These are phyloP conservation scores for Limtongia smithiae DNA, from an alignment of 805 yeast species.

Conservation along the genomic window DNA sequence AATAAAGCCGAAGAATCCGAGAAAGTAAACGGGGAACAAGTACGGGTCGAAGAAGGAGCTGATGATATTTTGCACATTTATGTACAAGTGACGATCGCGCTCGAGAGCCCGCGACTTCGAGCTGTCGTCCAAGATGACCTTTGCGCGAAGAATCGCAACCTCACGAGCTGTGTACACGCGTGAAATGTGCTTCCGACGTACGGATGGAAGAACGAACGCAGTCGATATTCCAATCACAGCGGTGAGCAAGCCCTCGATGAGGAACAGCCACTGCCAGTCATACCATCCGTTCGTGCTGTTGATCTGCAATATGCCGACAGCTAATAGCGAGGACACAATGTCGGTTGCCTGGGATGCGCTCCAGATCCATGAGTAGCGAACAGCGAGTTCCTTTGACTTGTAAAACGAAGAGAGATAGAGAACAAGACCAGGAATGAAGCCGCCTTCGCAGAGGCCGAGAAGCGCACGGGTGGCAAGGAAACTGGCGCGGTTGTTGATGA, in stretches of 20 bases:
- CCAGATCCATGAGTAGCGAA: constrained; percentile 60
- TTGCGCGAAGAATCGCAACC: constrained; percentile 25
- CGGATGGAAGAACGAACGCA: constrained; percentile 48
- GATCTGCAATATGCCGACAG: constrained; percentile 52
- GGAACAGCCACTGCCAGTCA: constrained; percentile 65
- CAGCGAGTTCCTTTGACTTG: constrained; percentile 54
- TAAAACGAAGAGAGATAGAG: constrained; percentile 67
- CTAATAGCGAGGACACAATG: constrained; percentile 48
- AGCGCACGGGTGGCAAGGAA: constrained; percentile 50
- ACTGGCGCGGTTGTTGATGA: constrained; percentile 37
- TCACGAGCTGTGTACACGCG: constrained; percentile 21
- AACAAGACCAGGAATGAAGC: constrained; percentile 62
- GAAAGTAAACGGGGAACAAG: constrained; percentile 20
- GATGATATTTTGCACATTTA: constrained; percentile 11
- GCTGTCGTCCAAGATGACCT: constrained; percentile 21
- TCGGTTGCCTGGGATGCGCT: constrained; percentile 50
- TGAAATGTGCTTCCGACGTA: constrained; percentile 16
- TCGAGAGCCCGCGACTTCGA: constrained; percentile 18
- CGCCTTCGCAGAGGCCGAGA: constrained; percentile 60
- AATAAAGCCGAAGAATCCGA: constrained; percentile 25
- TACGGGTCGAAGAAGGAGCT: constrained; percentile 18
- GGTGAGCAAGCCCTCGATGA: constrained; percentile 59
- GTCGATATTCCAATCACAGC: constrained; percentile 49
- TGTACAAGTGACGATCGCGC: constrained; percentile 9
- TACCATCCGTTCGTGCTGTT: constrained; percentile 43